Evolutionary conservation across 2,329 filamentous ascomycete genomes (phyloP).

Genomic region (Alternaria atra): DNA sequence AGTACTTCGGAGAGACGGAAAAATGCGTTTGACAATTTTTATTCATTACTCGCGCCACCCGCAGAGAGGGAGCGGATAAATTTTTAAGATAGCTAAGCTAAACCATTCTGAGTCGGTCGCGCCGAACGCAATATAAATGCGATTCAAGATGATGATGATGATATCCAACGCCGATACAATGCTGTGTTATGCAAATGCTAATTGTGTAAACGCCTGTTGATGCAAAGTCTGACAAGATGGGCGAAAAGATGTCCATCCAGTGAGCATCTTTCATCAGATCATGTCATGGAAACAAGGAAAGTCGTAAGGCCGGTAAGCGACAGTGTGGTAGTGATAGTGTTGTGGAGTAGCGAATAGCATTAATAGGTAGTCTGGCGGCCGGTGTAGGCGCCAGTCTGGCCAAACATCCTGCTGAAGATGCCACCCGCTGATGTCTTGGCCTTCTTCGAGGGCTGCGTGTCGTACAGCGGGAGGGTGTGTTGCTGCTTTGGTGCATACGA

Average conservation of each 20-base stretch:
- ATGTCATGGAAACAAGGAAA: slow-evolving; percentile 25
- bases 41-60: slow-evolving; percentile 23
- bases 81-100: slow-evolving; percentile 3
- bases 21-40: slow-evolving; percentile 4
- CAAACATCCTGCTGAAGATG: slow-evolving; percentile 53
- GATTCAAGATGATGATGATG: slow-evolving; percentile 8
- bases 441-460: slow-evolving; percentile 53
- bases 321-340: slow-evolving; percentile 34
- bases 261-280: slow-evolving; percentile 17
- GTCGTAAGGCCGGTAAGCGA: slow-evolving; percentile 33
- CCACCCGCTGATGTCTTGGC: slow-evolving; percentile 47
- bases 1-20: slow-evolving; percentile 8
- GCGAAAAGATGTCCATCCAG: slow-evolving; percentile 21
- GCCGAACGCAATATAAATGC: slow-evolving; percentile 11
- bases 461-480: slow-evolving; percentile 49
- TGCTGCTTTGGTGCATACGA: slow-evolving; percentile 41
- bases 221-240: slow-evolving; percentile 16
- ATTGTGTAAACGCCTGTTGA: slow-evolving; percentile 13
- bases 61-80: slow-evolving; percentile 4
- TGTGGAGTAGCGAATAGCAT: slow-evolving; percentile 36
- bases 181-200: slow-evolving; percentile 19
- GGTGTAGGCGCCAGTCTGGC: slow-evolving; percentile 36
- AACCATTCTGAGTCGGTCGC: slow-evolving; percentile 4
- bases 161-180: slow-evolving; percentile 18
- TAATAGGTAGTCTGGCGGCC: slow-evolving; percentile 43